Conservation (phyloP, 768 basidiomycete genomes). For the Lactarius tabidus region DNA sequence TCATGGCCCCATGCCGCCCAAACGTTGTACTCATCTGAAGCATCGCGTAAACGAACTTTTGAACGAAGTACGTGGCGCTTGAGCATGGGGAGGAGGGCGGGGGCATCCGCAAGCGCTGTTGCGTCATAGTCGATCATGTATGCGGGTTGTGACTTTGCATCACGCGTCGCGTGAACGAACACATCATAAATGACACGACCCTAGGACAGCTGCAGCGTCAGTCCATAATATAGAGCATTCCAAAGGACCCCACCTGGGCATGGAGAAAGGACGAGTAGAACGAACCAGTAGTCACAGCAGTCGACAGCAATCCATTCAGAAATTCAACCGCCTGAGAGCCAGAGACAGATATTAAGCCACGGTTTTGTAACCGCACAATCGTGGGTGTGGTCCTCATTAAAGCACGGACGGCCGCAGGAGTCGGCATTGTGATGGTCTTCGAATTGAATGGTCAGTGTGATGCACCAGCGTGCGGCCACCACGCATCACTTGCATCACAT, state of each 20-base stretch:
- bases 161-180: constrained; percentile 68
- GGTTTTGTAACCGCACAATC: constrained; percentile 58
- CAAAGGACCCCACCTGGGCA: constrained; percentile 55
- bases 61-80: constrained; percentile 85
- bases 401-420: constrained; percentile 37
- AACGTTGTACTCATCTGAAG: constrained; percentile 71
- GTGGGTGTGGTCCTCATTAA: constrained; percentile 42
- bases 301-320: constrained; percentile 71
- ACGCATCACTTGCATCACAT: too few relatives aligned
- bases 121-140: constrained; percentile 74
- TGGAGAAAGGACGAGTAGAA: constrained; percentile 73
- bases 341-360: constrained; percentile 68
- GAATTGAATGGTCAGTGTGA: not conserved
- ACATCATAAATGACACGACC: constrained; percentile 87
- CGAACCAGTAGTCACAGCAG: constrained; percentile 47
- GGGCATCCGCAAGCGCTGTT: constrained; percentile 42
- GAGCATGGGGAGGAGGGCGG: constrained; percentile 62
- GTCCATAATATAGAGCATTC: constrained; percentile 12
- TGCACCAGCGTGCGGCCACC: too few relatives aligned
- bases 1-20: constrained; percentile 75
- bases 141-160: constrained; percentile 41
- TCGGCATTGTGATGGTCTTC: constrained; percentile 29
- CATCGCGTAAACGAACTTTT: constrained; percentile 79
- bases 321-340: constrained; percentile 81
- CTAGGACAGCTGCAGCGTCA: constrained; percentile 38